Evolutionary conservation across 1,284 basidiomycete species (phyloP), one percentile per base, ranked within the genome.

Genomic region (Earliella scabrosa): DNA sequence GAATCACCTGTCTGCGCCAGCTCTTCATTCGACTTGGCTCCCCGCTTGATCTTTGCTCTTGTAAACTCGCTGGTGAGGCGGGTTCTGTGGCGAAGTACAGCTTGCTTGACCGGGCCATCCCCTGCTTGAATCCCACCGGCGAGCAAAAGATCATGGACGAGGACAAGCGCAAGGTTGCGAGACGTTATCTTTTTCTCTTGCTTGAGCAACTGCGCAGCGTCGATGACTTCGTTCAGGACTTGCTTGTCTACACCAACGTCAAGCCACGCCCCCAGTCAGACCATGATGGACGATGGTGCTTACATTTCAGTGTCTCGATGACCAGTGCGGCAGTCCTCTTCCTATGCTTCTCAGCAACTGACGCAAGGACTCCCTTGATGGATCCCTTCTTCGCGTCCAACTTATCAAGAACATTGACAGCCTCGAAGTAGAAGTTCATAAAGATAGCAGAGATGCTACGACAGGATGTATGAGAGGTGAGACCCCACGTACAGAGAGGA

Each of bases 381-480:
- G 92, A 95, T 13, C 93, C 93, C 72, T 92, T 82, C 71, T 90
- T 93, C 50, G 86, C 82, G 70, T 95, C 91, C 54, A 97, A 80
- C 63, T 87, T 87, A 69, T 96, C 93, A 66, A 97, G 80, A 5
- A 87, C 83, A 65, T 86, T 81, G 58, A 89, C 89, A 60, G 92
- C 92, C 69, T 91, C 87, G 75, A 93, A 93, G 78, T 96, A 97
- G 75, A 96, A 94, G 78, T 95, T 95, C 93, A 96, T 96, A 73
- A 71, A 69, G 31, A 38, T 75, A 73, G n/a, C n/a, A n/a, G 75
- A 75, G 45, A 64, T 66, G 59, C 61, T 65, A 66, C 50, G 61
- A 64, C 64, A 63, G 41, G 29, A 41, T 24, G 39, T 35, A 58
- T 54, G 58, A 58, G 61, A 49, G 36, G 40, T 58, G 47, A 56